Evolutionary conservation across 2,329 filamentous ascomycete genomes (phyloP), one percentile per base, ranked within the genome.

Genomic region (Magnaporthiopsis poae): DNA sequence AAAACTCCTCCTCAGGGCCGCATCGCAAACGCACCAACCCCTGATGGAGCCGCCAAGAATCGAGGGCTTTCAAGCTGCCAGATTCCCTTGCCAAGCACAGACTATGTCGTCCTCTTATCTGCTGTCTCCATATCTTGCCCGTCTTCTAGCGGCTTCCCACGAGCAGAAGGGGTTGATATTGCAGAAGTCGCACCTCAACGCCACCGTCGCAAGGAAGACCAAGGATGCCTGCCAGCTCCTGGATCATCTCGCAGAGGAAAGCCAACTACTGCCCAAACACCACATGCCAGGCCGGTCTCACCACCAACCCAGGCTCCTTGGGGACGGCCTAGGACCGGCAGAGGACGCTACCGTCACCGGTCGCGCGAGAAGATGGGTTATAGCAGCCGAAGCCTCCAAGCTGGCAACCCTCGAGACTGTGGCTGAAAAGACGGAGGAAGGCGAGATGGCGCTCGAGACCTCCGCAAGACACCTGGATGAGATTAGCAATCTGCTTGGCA

Each of bases 381-480:
- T 80, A 70, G 85, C 87, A 1, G 82, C 85, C 1, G 83, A 88
- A 66, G 80, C 84, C 3, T 84, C 86, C 70, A 87, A 86, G 70
- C 83, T 86, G 66, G 76, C 80, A 1, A 86, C 82, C 0, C 79
- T 87, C 13, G 85, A 88, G 71, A 75, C 78, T 11, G 83, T 88
- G 13, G 82, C 83, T 11, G 85, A 87, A 71, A 84, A 81, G 68
- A 80, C 88, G 2, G 86, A 89, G 65, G 78, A 80, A 65, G 86
- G 86, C 0, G 82, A 86, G 70, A 71, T 82, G 15, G 83, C 84
- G 2, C 74, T 88, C 27, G 83, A 86, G 66, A 78, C 79, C 25
- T 82, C 84, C 15, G 81, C 82, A 72, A 75, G 78, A 64, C 76
- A 77, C 1, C 71, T 89, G 3, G 75, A 76, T n/a, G 78, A 84